Base-by-base conservation (phyloP, 371 early-diverging fungal genomes). In the Apophysomyces trapeziformis region DNA sequence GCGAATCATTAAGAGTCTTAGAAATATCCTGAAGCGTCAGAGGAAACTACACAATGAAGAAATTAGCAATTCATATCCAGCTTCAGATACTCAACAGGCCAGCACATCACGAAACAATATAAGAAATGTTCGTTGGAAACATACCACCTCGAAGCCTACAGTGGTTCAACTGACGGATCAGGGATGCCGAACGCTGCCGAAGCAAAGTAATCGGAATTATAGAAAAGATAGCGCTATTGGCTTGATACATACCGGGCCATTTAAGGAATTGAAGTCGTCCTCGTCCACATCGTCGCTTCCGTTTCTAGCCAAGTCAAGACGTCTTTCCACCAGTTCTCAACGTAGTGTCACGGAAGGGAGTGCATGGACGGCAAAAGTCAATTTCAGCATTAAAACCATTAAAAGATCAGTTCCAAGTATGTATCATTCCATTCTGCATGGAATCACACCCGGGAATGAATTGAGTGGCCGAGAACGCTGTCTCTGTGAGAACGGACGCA, bases 11-110 rank as follows among this genome's bases (percentile, higher is more conserved):
- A 68, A 73, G 26, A 77, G 65, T 18, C 62, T 83, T 9, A 60
- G 80, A 9, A 75, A 57, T 57, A 62, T 83, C 5, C 58, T 83
- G 21, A 83, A 83, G 64, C 68, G 73, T 45, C 84, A 83, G 57
- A 69, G 79, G 5, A 72, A 74, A 43, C 44, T 71, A n/a, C 64
- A 71, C 60, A 44, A 45, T 12, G 37, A 38, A 21, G 66, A 66
- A n/a, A 41, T 12, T 26, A 43, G 60, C 13, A 14, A 50, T 21
- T 0, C 11, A 9, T 9, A 16, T 18, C 1, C 54, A 9, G n/a
- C 18, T 8, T 45, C 7, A 26, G 7, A 32, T 32, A 12, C 44
- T 32, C 6, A 16, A 43, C 39, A 35, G n/a, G 38, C 35, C 21
- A 38, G 61, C 54, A 43, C 38, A 14, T 26, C 60, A 60, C 38